Conservation (phyloP, 2,329 filamentous ascomycete genomes). For the Fragosphaeria purpurea region DNA sequence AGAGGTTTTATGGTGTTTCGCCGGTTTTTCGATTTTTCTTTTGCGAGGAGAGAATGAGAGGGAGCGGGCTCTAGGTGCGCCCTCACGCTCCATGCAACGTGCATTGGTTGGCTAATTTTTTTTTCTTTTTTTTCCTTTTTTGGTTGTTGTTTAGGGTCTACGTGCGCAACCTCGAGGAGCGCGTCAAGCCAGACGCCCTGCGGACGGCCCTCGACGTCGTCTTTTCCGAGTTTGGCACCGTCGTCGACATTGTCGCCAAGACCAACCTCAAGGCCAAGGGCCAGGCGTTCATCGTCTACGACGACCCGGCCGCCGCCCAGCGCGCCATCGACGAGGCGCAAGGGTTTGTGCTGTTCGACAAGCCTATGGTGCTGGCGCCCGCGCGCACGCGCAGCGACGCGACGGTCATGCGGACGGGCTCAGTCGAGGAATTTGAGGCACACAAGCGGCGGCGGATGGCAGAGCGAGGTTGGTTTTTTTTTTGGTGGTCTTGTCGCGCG, state of each 20-base stretch:
- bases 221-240: conserved; percentile 80
- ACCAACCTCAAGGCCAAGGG: conserved; percentile 86
- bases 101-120: neutral
- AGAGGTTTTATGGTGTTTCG: conserved; percentile 7
- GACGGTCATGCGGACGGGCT: conserved; percentile 65
- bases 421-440: conserved; percentile 69
- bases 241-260: conserved; percentile 61
- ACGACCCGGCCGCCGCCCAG: conserved; percentile 65
- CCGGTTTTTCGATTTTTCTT: neutral
- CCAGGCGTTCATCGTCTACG: conserved; percentile 91
- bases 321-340: conserved; percentile 81
- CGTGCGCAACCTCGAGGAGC: conserved; percentile 82
- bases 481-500: no score
- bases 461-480: conserved; percentile 62
- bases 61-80: neutral
- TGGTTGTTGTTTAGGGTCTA: conserved; percentile 44
- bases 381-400: conserved; percentile 81
- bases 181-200: conserved; percentile 70
- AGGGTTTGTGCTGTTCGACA: conserved; percentile 86
- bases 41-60: neutral
- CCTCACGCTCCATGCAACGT: no score
- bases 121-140: neutral
- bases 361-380: conserved; percentile 76
- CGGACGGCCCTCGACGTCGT: conserved; percentile 63
- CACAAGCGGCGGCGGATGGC: conserved; percentile 78